Evolutionary conservation across 2,329 filamentous ascomycete genomes (phyloP), one percentile per base, ranked within the genome.

Genomic region (Cladosporium phlei): DNA sequence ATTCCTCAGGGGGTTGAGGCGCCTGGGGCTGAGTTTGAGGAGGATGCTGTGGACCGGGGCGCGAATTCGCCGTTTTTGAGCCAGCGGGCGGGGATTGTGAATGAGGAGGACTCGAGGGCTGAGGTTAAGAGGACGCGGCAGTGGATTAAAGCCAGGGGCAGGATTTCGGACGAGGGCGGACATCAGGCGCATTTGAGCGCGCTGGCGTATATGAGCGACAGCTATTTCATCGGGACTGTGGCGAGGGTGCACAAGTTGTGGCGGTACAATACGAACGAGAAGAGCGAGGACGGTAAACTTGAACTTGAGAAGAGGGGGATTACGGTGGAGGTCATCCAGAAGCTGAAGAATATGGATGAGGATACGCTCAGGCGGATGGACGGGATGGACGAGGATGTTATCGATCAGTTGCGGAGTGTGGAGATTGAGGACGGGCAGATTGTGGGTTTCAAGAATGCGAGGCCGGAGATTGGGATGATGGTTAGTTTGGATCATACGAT

Each of bases 201-300:
- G 7, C 75, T 98, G 52, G 91, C 91, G 19, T 98, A 97, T 71
- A 86, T 97, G 72, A 88, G 83, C 20, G 91, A 97, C 69, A 86
- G 79, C 62, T 93, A 87, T 70, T 97, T 98, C 69, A 90, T 97
- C 65, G 90, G 87, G 29, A 96, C 90, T 2, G 80, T 96, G 6
- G 75, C 83, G 21, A 80, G 88, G 16, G 83, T 90, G 46, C 90
- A 96, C 66, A 77, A 80, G 47, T 75, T 96, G 27, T 90, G 86
- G 78, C 77, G 86, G 11, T 88, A 86, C 63, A 79, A 77, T 1
- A 50, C 48, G 12, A 54, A 45, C 22, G 55, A 54, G 25, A 49
- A 54, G 30, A 48, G 52, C 10, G 42, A 39, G 16, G 53, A 50
- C 16, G 55, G 51, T 12, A 53, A 52, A 20, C 55, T 54, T 20